These are phyloP conservation scores for Lachnellula suecica DNA, from an alignment of 2,329 filamentous ascomycete genomes.

Conservation along the genomic window DNA sequence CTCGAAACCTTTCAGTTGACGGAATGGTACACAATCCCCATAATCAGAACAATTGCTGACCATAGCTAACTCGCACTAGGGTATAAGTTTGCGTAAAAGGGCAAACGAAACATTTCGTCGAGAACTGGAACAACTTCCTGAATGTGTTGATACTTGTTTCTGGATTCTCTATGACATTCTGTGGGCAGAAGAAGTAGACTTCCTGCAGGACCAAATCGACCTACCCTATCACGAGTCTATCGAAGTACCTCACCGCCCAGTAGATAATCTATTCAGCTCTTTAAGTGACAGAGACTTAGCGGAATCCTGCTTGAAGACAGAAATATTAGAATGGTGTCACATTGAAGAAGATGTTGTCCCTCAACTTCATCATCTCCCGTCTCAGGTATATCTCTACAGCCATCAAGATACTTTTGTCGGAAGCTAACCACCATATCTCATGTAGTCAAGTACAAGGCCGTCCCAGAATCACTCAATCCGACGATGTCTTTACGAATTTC, in stretches of 20 bases:
- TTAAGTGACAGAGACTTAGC: background rate
- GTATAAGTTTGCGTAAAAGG: background rate
- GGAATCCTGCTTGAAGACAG: background rate
- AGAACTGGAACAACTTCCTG: background rate
- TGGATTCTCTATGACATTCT: background rate
- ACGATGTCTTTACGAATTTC: background rate
- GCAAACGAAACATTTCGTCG: background rate
- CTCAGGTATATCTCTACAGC: too few species aligned
- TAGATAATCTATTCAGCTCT: background rate
- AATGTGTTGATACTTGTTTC: background rate
- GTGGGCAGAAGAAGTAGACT: background rate
- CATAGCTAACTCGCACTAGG: background rate
- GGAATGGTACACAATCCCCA: background rate
- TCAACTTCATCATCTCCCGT: too few species aligned
- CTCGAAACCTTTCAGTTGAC: background rate
- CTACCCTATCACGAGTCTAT: background rate
- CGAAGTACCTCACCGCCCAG: background rate
- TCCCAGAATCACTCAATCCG: background rate
- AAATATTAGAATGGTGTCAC: background rate
- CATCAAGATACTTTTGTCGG: too few species aligned
- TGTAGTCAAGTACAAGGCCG: background rate
- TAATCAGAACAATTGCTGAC: too few species aligned
- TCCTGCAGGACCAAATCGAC: background rate
- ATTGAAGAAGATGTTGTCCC: background rate
- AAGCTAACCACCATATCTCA: too few species aligned